A percentile compares a stretch with the other conserved stretches of the same genome.
phyloP scores from a whole-genome alignment of 257 asterid genomes.

The Handroanthus guayacan region DNA sequence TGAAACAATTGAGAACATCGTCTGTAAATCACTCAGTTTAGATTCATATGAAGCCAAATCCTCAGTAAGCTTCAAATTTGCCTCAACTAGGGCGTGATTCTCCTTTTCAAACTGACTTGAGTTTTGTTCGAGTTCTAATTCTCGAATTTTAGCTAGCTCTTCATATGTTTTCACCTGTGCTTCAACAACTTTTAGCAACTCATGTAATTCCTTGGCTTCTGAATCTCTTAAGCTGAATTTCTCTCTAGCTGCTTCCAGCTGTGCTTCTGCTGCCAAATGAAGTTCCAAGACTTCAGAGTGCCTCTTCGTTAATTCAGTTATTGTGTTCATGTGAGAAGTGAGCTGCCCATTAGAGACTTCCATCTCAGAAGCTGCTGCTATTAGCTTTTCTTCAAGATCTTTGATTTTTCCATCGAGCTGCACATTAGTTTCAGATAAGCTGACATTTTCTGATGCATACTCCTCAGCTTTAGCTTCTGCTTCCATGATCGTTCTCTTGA shows the following conservation, averaged over 20 bases:
- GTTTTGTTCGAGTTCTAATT: conserved; percentile 51
- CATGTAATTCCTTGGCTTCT: conserved; percentile 57
- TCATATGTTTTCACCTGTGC: conserved; percentile 49
- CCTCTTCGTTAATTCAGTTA: conserved; percentile 59
- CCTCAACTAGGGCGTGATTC: conserved; percentile 47
- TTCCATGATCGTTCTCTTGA: conserved; percentile 50
- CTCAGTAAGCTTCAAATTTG: conserved; percentile 52
- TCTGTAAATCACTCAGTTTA: conserved; percentile 46
- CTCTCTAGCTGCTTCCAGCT: conserved; percentile 55
- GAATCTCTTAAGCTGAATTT: conserved; percentile 53
- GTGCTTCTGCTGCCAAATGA: conserved; percentile 52
- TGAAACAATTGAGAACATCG: conserved; percentile 38
- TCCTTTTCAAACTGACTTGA: conserved; percentile 47
- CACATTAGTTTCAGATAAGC: conserved; percentile 55
- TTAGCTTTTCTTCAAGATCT: conserved; percentile 54
- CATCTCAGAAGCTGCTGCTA: conserved; percentile 44
- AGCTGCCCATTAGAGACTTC: conserved; percentile 51
- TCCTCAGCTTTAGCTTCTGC: conserved; percentile 54
- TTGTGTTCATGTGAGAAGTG: conserved; percentile 52
- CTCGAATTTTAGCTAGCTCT: conserved; percentile 44
- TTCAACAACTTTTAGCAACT: conserved; percentile 52
- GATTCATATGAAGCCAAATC: conserved; percentile 53
- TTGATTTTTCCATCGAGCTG: conserved; percentile 51
- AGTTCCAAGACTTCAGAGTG: conserved; percentile 62
- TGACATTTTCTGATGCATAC: conserved; percentile 50